phyloP scores from a whole-genome alignment of 192 early-diverging fungal species.

The Backusella macrospora region DNA sequence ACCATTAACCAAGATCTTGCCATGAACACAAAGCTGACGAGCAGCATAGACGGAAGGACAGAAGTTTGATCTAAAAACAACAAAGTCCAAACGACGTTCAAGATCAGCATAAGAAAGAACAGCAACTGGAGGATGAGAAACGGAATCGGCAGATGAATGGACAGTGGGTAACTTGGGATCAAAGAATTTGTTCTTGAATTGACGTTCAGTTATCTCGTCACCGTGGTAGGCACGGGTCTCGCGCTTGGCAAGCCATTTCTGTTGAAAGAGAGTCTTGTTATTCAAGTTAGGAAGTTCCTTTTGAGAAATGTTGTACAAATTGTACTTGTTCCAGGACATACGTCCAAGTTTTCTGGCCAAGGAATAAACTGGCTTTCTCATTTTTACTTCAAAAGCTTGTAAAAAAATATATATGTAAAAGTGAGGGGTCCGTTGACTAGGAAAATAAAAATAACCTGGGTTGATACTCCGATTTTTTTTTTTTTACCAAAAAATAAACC shows the following conservation, averaged over 20 bases:
- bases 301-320: conserved; percentile 81
- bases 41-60: conserved; percentile 86
- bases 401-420: background rate
- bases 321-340: conserved; percentile 96
- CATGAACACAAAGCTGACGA: conserved; percentile 76
- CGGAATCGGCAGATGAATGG: conserved; percentile 42
- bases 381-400: background rate
- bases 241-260: conserved; percentile 93
- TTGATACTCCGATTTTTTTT: background rate
- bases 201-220: conserved; percentile 84
- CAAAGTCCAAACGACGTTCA: conserved; percentile 91
- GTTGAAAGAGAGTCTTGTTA: conserved; percentile 83
- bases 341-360: conserved; percentile 71
- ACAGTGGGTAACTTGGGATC: conserved; percentile 70
- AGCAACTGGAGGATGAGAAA: conserved; percentile 66
- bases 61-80: conserved; percentile 93
- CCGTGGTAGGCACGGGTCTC: conserved; percentile 94
- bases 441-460: background rate
- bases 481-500: background rate
- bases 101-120: conserved; percentile 84
- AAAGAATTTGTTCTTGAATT: conserved; percentile 74
- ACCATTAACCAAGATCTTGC: conserved; percentile 93
- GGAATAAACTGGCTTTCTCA: conserved; percentile 43
- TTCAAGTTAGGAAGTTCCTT: conserved; percentile 55
- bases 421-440: background rate